These are phyloP conservation scores for Gnaphalium uliginosum DNA, from an alignment of 129 eudicot genomes.

Conservation along the genomic window DNA sequence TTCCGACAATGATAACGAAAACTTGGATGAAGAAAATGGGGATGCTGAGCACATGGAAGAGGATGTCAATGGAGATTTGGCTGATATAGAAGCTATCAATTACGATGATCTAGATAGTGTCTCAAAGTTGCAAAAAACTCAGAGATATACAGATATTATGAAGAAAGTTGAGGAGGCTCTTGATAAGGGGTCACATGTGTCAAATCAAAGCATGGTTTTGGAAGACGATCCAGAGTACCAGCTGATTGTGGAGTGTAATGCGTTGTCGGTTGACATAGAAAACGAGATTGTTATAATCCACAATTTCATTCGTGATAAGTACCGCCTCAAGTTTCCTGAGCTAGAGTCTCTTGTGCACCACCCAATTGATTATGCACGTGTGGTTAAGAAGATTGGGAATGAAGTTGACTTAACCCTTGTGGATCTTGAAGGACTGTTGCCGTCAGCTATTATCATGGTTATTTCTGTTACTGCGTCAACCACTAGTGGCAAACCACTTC, in stretches of 20 bases:
- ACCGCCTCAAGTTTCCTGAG: constrained; percentile 85
- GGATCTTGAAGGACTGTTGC: constrained; percentile 81
- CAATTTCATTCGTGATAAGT: constrained; percentile 87
- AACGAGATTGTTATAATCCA: constrained; percentile 81
- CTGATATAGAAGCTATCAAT: constrained; percentile 74
- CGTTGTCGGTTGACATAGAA: constrained; percentile 91
- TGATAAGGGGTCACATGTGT: constrained; percentile 53
- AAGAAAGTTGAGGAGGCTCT: constrained; percentile 93
- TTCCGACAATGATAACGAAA: constrained; percentile 79
- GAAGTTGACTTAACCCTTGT: constrained; percentile 85
- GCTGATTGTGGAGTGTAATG: constrained; percentile 88
- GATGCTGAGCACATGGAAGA: constrained; percentile 79
- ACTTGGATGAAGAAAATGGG: constrained; percentile 60
- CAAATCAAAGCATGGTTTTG: constrained; percentile 60
- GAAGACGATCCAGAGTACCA: constrained; percentile 98
- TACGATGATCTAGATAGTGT: constrained; percentile 85
- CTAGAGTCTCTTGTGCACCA: constrained; percentile 93
- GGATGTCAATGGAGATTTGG: constrained; percentile 75
- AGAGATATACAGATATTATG: constrained; percentile 57
- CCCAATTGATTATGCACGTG: constrained; percentile 94
- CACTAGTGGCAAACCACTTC: constrained; percentile 90
- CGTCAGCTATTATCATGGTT: constrained; percentile 92
- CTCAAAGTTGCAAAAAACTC: constrained; percentile 77
- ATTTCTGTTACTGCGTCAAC: constrained; percentile 92
- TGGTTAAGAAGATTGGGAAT: constrained; percentile 83